Evolutionary conservation across 495 filamentous ascomycete genomes (phyloP), one percentile per base, ranked within the genome.

Genomic region (Xylaria nigripes): DNA sequence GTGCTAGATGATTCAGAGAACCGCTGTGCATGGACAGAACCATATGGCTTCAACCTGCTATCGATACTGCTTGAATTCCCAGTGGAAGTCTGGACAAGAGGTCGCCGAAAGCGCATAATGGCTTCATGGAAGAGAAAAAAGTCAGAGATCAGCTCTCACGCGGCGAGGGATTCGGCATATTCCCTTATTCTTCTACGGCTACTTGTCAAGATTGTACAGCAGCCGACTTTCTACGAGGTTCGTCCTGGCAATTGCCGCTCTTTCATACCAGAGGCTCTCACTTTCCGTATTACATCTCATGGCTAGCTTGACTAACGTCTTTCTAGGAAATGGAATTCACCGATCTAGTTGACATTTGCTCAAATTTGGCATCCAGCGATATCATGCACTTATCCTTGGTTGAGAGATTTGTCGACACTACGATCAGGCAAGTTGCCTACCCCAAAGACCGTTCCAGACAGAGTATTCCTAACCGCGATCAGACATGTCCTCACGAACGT

Each of bases 201-300:
- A 51, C 69, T 76, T 58, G 52, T 68, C n/a, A 76, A 70, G 61
- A 56, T 78, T 13, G 76, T 77, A 71, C 56, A 64, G 6, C 65
- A 63, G 44, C 73, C 77, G 8, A 77, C 72, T 2, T 73, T 75
- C 53, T 77, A 79, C 50, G 70, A 74, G 44, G 76, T 75, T 66
- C 57, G 62, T 51, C 18, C 19, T 30, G 9, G 3, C n/a, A 18
- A 12, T 7, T 15, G 1, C 18, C 16, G 36, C 30, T 24, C 3
- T 45, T n/a, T 30, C 19, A 19, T 42, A 41, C 23, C 18, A 3
- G 8, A 23, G 7, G 13, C 21, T 27, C 24, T 19, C 16, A 9
- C n/a, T 41, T 25, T 6, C 36, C 9, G 8, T 23, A 9, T 32
- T 48, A 23, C 1, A 42, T 48, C 3, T 36, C 3, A 18, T 36